A percentile compares a stretch with the other conserved stretches of the same genome.
Evolutionary conservation across 495 filamentous ascomycete species (phyloP).

Genomic region (Penicillium argentinense): DNA sequence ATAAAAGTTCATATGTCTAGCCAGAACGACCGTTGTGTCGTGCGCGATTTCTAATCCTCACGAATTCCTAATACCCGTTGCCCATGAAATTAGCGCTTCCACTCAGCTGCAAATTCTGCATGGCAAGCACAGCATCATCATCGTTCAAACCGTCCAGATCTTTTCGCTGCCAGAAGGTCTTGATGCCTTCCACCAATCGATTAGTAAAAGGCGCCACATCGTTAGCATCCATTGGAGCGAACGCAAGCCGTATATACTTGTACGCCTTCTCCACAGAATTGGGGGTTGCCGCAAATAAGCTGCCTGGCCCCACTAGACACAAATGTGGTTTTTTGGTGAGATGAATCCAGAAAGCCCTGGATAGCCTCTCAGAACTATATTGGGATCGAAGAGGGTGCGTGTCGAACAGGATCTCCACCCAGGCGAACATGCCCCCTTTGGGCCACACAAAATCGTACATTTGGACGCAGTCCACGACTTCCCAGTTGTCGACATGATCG

Average conservation of each 20-base stretch:
- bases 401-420: constrained; percentile 68
- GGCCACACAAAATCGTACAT: constrained; percentile 78
- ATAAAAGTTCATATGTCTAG: too few relatives aligned
- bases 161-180: constrained; percentile 74
- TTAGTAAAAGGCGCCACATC: constrained; percentile 58
- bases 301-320: constrained; percentile 66
- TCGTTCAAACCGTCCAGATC: constrained; percentile 62
- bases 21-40: too few relatives aligned
- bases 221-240: constrained; percentile 75
- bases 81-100: constrained; percentile 25
- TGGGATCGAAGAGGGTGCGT: constrained; percentile 66
- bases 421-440: constrained; percentile 91
- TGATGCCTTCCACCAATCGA: constrained; percentile 65
- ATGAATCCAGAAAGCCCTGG: constrained; percentile 68
- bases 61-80: constrained; percentile 21
- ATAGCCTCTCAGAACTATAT: constrained; percentile 42
- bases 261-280: constrained; percentile 52
- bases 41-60: too few relatives aligned
- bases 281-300: constrained; percentile 66
- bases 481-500: constrained; percentile 56
- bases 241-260: constrained; percentile 76
- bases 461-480: constrained; percentile 63
- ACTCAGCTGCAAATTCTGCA: constrained; percentile 15
- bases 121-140: constrained; percentile 28
- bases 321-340: constrained; percentile 65